Evolutionary conservation across 164 flowering plant species (phyloP).

Genomic region (Santalum album): DNA sequence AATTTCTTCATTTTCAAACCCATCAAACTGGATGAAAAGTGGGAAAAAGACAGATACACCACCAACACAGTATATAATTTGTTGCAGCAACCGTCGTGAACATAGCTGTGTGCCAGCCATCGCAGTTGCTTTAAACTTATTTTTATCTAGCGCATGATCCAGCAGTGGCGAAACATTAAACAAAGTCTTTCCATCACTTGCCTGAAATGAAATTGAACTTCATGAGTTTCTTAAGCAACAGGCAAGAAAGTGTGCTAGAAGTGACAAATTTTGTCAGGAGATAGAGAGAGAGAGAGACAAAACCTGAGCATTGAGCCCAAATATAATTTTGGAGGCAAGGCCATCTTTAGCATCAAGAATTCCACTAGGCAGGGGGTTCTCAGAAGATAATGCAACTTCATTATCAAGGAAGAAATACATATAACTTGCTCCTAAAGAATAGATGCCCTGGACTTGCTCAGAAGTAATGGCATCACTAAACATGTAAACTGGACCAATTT

Average conservation of each 20-base stretch:
- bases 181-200: slow-evolving; percentile 64
- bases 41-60: slow-evolving; percentile 98
- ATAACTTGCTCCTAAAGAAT: slow-evolving; percentile 90
- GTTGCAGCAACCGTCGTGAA: slow-evolving; percentile 83
- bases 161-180: slow-evolving; percentile 66
- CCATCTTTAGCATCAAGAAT: slow-evolving; percentile 83
- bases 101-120: slow-evolving; percentile 77
- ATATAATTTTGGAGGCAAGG: slow-evolving; percentile 73
- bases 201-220: slow-evolving; percentile 45
- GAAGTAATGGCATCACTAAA: slow-evolving; percentile 78
- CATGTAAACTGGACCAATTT: slow-evolving; percentile 89
- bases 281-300: slow-evolving; percentile 8
- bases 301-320: slow-evolving; percentile 98
- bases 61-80: slow-evolving; percentile 97
- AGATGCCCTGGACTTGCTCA: slow-evolving; percentile 76
- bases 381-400: slow-evolving; percentile 43
- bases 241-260: slow-evolving; percentile 4
- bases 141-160: slow-evolving; percentile 55
- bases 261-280: not conserved
- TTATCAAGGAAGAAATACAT: slow-evolving; percentile 91
- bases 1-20: slow-evolving; percentile 40
- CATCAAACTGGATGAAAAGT: slow-evolving; percentile 65
- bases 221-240: not conserved
- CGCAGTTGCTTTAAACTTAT: slow-evolving; percentile 56
- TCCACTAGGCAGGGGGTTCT: slow-evolving; percentile 46